Evolutionary conservation across 768 basidiomycete genomes (phyloP), one percentile per base, ranked within the genome.

Genomic region (Trametes sanguinea): DNA sequence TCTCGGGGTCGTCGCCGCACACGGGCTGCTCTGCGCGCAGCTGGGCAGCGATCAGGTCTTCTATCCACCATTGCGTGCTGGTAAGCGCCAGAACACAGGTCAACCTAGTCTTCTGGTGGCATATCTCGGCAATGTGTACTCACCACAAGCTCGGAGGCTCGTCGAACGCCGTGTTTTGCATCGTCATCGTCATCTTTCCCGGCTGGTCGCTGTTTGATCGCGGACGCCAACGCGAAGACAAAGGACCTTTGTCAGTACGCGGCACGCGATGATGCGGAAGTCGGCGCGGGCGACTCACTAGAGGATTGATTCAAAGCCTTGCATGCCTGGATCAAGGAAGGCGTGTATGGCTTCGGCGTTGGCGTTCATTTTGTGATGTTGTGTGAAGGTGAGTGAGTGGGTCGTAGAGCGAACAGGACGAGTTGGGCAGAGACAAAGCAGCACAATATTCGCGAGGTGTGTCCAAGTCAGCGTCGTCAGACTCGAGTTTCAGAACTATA

Each of bases 61-160:
- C 57, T 29, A 44, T 40, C 57, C 57, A 59, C 57, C 57, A 59
- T n/a, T 39, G 50, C 0, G 50, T 35, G 57, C 57, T 59, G 50
- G 1, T n/a, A 11, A 35, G 30, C 27, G 37, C 35, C 16, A 29
- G 55, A 22, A 32, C n/a, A 35, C 39, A 50, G 7, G 48, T 22
- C 13, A n/a, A 17, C 4, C 51, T 27, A 39, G 22, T 2, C 11
- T 30, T 43, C 17, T 6, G 4, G 35, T 1, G 35, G n/a, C 17
- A 30, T 4, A 30, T 16, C 37, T 33, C 30, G 46, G 46, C 43
- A 33, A 5, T 33, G 5, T 27, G 10, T 45, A 39, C 57, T 51
- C 40, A 59, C 57, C 57, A 59, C n/a, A 29, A 14, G 50, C 43
- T 52, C 43, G 27, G 32, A 35, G 30, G 35, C 16, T 32, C 47